Conservation (phyloP, 805 yeast genomes). For the Candida khao-thaluensis region DNA sequence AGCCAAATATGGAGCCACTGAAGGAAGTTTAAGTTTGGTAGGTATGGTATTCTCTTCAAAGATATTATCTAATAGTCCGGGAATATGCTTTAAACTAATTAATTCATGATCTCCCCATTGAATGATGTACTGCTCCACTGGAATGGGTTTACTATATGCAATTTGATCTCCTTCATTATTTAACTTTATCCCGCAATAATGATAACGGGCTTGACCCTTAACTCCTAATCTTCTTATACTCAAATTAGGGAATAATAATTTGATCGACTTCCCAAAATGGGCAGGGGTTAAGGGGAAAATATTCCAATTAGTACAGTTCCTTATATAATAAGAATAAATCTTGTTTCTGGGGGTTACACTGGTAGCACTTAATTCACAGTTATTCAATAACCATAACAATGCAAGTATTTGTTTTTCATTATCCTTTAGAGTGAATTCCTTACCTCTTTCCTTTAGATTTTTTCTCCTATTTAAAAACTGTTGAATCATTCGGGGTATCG, state of each 20-base stretch:
- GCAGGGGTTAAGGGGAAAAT: constrained; percentile 72
- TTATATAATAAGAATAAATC: constrained; percentile 42
- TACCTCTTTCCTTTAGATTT: constrained; percentile 9
- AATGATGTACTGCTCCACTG: not conserved
- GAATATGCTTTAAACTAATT: constrained; percentile 23
- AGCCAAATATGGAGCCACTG: constrained; percentile 45
- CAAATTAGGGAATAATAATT: constrained; percentile 61
- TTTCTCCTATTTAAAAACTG: not conserved
- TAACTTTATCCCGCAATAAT: constrained; percentile 67
- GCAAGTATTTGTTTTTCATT: constrained; percentile 77
- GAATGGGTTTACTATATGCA: constrained; percentile 1
- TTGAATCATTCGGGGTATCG: constrained; percentile 5
- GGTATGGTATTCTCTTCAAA: constrained; percentile 13
- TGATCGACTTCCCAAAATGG: constrained; percentile 72
- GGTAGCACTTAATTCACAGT: constrained; percentile 52
- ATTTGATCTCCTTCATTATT: constrained; percentile 6
- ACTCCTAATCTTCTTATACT: constrained; percentile 78
- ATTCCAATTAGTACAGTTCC: constrained; percentile 36
- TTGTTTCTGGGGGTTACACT: constrained; percentile 45
- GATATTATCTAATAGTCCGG: constrained; percentile 27
- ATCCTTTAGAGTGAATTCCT: constrained; percentile 36
- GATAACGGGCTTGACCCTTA: constrained; percentile 80
- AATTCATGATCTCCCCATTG: not conserved
- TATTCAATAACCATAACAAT: constrained; percentile 72
- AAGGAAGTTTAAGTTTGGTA: constrained; percentile 29